Percentiles rank a stretch among this genome's conserved stretches.
These are phyloP conservation scores for Termitomyces bulborhizus DNA, from an alignment of 768 basidiomycete species.

Conservation along the genomic window DNA sequence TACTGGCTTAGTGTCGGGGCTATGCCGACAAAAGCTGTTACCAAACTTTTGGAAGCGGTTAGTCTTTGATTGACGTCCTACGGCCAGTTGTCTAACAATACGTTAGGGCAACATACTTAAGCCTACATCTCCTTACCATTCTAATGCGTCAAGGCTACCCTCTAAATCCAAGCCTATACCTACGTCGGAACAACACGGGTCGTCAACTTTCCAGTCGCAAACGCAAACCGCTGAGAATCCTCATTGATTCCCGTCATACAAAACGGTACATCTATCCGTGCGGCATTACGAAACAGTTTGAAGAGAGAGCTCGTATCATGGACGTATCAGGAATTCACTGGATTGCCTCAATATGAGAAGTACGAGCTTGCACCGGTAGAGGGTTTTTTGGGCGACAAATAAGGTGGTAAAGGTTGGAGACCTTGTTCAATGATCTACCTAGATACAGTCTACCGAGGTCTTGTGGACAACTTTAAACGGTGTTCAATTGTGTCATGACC, in stretches of 20 bases:
- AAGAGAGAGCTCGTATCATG: not conserved
- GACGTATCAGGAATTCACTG: not conserved
- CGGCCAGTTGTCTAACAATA: not conserved
- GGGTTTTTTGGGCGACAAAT: not conserved
- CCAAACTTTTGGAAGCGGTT: constrained; percentile 74
- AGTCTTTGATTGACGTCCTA: constrained; percentile 23
- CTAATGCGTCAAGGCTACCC: constrained; percentile 23
- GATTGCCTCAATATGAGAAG: not conserved
- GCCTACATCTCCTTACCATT: constrained; percentile 50
- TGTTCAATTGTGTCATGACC: constrained; percentile 49
- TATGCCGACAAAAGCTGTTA: constrained; percentile 70
- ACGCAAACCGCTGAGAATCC: not conserved
- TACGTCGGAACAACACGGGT: not conserved
- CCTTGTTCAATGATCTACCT: not conserved
- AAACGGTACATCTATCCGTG: not conserved
- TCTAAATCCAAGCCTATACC: not conserved
- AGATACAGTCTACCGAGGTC: not conserved
- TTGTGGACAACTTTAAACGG: constrained; percentile 13
- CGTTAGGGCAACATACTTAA: constrained; percentile 58
- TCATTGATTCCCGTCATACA: not conserved
- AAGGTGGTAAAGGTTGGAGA: not conserved
- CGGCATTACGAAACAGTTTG: not conserved
- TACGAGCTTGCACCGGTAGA: not conserved
- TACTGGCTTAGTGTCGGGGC: constrained; percentile 90
- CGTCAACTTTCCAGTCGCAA: not conserved